Percentiles rank a stretch among this genome's conserved stretches.
Conservation (phyloP, 495 filamentous ascomycete species). For the Aspergillus baeticus region DNA sequence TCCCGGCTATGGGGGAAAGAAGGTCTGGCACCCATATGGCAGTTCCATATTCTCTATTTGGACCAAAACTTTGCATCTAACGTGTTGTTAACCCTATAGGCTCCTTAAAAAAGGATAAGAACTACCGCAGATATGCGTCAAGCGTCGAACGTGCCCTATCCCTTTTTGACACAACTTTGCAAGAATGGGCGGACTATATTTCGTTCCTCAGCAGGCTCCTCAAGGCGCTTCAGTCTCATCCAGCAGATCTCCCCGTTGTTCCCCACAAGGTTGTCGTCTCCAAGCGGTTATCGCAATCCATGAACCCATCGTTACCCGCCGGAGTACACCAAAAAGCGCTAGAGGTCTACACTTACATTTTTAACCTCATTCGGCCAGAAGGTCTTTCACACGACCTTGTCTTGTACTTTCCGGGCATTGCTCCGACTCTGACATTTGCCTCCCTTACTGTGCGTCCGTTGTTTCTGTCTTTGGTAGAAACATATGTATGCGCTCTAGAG, state of each 20-base stretch:
- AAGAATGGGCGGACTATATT: slow-evolving; percentile 99
- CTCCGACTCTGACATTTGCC: slow-evolving; percentile 86
- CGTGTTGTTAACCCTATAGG: slow-evolving; percentile 41
- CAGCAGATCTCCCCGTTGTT: slow-evolving; percentile 65
- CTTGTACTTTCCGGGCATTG: slow-evolving; percentile 85
- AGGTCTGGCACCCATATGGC: slow-evolving; percentile 32
- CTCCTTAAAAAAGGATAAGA: slow-evolving; percentile 77
- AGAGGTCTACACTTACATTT: slow-evolving; percentile 89
- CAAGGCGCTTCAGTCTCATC: slow-evolving; percentile 86
- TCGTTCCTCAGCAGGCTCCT: slow-evolving; percentile 78
- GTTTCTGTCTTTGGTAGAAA: slow-evolving; percentile 81
- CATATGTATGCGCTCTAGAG: slow-evolving; percentile 70
- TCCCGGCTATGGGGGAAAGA: slow-evolving; percentile 53
- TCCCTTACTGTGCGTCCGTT: slow-evolving; percentile 83
- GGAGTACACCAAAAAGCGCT: slow-evolving; percentile 98
- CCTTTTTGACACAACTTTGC: slow-evolving; percentile 86
- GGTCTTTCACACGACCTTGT: slow-evolving; percentile 76
- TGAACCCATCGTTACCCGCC: slow-evolving; percentile 89
- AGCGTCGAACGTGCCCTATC: slow-evolving; percentile 84
- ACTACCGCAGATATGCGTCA: slow-evolving; percentile 86
- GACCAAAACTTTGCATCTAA: background rate
- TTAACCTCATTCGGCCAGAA: slow-evolving; percentile 58
- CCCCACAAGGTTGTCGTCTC: slow-evolving; percentile 83
- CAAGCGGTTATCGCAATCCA: slow-evolving; percentile 89
- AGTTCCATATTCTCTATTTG: background rate